Conservation (phyloP, 306 rosid species). For the Cicer chorassanicum region DNA sequence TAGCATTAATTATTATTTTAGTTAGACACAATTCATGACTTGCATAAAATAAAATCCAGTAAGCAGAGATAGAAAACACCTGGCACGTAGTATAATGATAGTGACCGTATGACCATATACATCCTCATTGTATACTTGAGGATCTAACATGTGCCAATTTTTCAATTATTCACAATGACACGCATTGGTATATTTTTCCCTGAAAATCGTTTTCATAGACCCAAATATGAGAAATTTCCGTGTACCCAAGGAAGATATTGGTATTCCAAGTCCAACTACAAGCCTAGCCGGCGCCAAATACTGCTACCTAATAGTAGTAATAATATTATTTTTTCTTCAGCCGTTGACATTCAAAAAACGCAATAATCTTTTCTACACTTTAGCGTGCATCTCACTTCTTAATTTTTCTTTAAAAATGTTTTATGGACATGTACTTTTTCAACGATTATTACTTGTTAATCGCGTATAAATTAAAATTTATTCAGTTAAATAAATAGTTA, state of each 20-base stretch:
- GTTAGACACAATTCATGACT: too few species aligned
- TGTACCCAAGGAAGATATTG: constrained; percentile 1
- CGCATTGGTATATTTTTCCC: constrained; percentile 29
- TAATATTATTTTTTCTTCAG: constrained; percentile 28
- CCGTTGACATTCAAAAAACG: constrained; percentile 60
- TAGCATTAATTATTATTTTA: too few species aligned
- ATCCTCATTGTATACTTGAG: constrained; percentile 21
- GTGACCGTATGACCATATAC: neutral
- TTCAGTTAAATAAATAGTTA: too few species aligned
- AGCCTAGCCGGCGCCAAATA: constrained; percentile 56
- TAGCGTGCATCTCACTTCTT: constrained; percentile 57
- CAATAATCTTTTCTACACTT: constrained; percentile 30
- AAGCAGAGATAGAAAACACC: neutral
- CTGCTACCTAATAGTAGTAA: neutral
- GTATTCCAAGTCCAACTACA: constrained; percentile 32
- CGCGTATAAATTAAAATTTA: too few species aligned
- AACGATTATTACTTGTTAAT: too few species aligned
- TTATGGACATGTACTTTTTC: too few species aligned
- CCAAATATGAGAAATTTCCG: constrained; percentile 32
- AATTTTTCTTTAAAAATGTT: neutral
- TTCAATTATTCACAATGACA: constrained; percentile 45
- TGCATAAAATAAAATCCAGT: too few species aligned
- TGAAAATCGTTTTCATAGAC: constrained; percentile 45
- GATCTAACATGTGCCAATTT: constrained; percentile 35
- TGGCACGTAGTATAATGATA: constrained; percentile 20